phyloP scores from a whole-genome alignment of 768 basidiomycete genomes.

The Termitomyces sp. region DNA sequence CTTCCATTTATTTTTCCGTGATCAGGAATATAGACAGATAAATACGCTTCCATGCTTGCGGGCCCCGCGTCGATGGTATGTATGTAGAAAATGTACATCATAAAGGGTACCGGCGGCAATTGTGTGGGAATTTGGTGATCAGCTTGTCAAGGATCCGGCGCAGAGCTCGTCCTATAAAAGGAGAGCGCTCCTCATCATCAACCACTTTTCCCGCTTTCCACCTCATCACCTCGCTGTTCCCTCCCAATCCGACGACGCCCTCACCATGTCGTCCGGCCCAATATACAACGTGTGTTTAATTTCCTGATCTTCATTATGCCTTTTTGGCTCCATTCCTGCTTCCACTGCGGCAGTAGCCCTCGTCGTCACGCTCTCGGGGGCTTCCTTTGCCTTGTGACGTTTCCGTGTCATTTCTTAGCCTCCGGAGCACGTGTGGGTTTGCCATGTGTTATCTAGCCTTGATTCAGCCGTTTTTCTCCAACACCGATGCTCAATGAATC shows the following conservation, averaged over 20 bases:
- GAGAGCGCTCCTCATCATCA: constrained; percentile 9
- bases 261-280: constrained; percentile 24
- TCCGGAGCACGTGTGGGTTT: constrained; percentile 18
- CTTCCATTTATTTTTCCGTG: not conserved
- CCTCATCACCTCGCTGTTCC: not conserved
- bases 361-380: constrained; percentile 11
- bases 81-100: constrained; percentile 2
- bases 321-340: constrained; percentile 6
- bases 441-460: constrained; percentile 12
- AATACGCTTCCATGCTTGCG: not conserved
- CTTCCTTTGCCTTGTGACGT: constrained; percentile 16
- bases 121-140: constrained; percentile 18
- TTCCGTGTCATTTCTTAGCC: constrained; percentile 17
- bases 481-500: constrained; percentile 16
- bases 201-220: constrained; percentile 3
- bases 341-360: constrained; percentile 6
- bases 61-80: not conserved
- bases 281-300: constrained; percentile 33
- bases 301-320: constrained; percentile 7
- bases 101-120: constrained; percentile 23
- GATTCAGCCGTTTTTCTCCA: constrained; percentile 9
- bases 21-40: not conserved
- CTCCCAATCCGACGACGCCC: not conserved
- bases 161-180: constrained; percentile 21
- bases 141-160: constrained; percentile 16